Evolutionary conservation across 2,329 filamentous ascomycete genomes (phyloP), one percentile per base, ranked within the genome.

Genomic region (Phyllosticta citrichinensis): DNA sequence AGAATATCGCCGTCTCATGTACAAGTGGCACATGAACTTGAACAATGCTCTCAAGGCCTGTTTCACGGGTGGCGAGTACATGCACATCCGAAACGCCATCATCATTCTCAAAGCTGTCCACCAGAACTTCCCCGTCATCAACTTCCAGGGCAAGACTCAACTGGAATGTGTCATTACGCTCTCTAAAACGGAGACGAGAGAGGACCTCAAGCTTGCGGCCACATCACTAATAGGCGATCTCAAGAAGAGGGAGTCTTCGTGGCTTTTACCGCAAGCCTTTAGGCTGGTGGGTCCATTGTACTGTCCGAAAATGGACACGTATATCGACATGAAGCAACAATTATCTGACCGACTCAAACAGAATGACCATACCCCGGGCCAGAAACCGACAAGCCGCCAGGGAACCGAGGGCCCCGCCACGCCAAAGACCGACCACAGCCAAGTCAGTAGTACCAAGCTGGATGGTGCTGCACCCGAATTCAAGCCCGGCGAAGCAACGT

Each of bases 61-160:
- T 71, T 80, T 99, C 55, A 84, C 85, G 19, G 87, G 87, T 27
- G 86, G 84, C 33, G 93, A 97, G 74, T 99, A 94, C 83, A 97
- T 97, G 88, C 92, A 97, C 73, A 96, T 97, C 70, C 87, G 93
- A 60, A 99, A 99, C 71, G 91, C 91, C 53, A 95, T 97, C 66
- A 94, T 88, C 62, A 81, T 97, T 3, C 80, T 99, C 62, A 95
- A 94, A 71, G 82, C 84, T 11, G 81, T 96, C 55, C 83, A 90
- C 24, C 85, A 91, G 57, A 82, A 86, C 68, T 99, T 96, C 80
- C 95, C 94, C 3, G 87, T 87, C 17, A 84, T 97, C 62, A 91
- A 96, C 69, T 94, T 91, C 73, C 93, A 96, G 81, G 94, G 90
- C 35, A 80, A 82, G 33, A 78, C 81, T 40, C 81, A 88, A 66